These are phyloP conservation scores for Lepidium africanum DNA, from an alignment of 345 rosid genomes.

Conservation along the genomic window DNA sequence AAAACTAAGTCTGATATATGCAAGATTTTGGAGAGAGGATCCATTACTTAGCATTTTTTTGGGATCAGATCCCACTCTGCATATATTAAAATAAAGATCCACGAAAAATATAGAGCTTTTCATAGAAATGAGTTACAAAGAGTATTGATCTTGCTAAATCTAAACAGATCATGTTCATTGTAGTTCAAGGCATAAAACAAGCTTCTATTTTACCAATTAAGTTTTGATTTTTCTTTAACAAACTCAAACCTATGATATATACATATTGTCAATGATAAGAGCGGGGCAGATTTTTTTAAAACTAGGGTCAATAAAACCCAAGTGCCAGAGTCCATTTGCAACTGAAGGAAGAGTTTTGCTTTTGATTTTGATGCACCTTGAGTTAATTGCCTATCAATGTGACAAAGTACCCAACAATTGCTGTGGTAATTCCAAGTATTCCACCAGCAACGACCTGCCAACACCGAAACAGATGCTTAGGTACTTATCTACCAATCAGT, in stretches of 20 bases:
- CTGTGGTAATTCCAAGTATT: conserved; percentile 57
- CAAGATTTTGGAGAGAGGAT: conserved; percentile 46
- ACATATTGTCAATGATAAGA: neutral
- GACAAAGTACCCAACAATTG: conserved; percentile 46
- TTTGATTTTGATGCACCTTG: neutral
- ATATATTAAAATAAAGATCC: neutral
- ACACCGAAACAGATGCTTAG: neutral
- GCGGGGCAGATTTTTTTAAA: neutral
- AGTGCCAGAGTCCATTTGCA: conserved; percentile 12
- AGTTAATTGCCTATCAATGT: conserved; percentile 4
- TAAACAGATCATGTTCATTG: neutral
- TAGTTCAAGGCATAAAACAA: neutral
- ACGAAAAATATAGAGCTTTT: neutral
- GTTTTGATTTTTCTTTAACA: neutral
- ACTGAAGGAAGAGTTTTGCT: neutral
- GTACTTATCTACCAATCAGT: neutral
- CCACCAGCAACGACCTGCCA: conserved; percentile 75
- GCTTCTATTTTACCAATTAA: conserved; percentile 2
- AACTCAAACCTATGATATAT: neutral
- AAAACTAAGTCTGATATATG: conserved; percentile 44
- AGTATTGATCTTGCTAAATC: neutral
- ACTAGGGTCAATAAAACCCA: neutral
- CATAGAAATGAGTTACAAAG: neutral
- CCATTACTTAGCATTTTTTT: conserved; percentile 45
- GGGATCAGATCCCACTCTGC: too few relatives aligned